A percentile compares a stretch with the other conserved stretches of the same genome.
These are phyloP conservation scores for Barnettozyma populi DNA, from an alignment of 805 yeast genomes.

Conservation along the genomic window DNA sequence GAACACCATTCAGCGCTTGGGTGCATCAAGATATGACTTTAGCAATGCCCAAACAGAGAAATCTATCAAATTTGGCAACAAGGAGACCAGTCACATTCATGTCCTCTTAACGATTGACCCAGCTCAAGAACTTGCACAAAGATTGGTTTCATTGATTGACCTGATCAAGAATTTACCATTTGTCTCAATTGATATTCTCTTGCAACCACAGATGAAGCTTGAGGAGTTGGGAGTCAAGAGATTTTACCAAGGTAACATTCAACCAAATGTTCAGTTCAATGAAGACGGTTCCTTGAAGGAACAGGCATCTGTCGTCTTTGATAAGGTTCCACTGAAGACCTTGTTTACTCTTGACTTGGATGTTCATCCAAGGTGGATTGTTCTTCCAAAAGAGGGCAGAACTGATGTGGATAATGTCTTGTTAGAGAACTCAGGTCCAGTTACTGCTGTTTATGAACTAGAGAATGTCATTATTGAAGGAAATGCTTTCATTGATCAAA, in stretches of 20 bases:
- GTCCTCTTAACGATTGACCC: conserved; percentile 68
- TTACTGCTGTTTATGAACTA: conserved; percentile 45
- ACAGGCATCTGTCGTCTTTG: conserved; percentile 32
- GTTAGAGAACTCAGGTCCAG: conserved; percentile 29
- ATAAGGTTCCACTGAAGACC: conserved; percentile 44
- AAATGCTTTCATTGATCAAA: conserved; percentile 43
- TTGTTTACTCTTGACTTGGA: conserved; percentile 53
- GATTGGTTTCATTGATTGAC: conserved; percentile 42
- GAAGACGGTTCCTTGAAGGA: conserved; percentile 24
- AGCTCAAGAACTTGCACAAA: conserved; percentile 61
- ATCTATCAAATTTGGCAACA: conserved; percentile 23
- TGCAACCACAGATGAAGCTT: conserved; percentile 50
- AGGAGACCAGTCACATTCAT: conserved; percentile 39
- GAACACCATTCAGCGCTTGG: conserved; percentile 28
- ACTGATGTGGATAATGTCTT: conserved; percentile 63
- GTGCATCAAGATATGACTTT: conserved; percentile 44
- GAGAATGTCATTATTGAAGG: conserved; percentile 65
- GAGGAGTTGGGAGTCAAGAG: conserved; percentile 47
- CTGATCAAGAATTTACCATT: conserved; percentile 40
- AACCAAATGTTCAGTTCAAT: conserved; percentile 28
- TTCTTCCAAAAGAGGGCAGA: conserved; percentile 42
- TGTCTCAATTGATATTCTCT: conserved; percentile 45
- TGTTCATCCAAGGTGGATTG: conserved; percentile 66
- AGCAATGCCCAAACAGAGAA: conserved; percentile 23
- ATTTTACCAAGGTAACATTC: conserved; percentile 47